Percentiles rank a stretch among this genome's conserved stretches.
Conservation (phyloP, 192 early-diverging fungal species). For the Coemansia sp. region DNA sequence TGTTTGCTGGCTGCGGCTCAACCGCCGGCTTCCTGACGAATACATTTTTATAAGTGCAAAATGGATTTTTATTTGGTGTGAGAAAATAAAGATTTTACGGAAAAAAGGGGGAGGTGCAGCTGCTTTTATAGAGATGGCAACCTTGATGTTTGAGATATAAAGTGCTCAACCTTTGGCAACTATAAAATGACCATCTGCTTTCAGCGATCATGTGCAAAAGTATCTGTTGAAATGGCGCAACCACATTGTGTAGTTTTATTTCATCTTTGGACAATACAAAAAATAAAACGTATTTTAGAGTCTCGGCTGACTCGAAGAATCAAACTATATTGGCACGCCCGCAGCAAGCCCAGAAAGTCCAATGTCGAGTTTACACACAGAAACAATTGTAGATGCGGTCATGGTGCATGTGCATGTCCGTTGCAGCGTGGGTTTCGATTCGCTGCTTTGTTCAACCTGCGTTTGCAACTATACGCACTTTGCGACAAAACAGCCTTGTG, state of each 20-base stretch:
- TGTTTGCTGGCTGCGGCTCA: conserved; percentile 10
- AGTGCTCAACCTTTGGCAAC: neutral
- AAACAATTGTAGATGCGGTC: neutral
- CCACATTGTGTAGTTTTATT: neutral
- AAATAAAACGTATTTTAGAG: neutral
- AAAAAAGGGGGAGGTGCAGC: neutral
- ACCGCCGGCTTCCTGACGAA: conserved; percentile 8
- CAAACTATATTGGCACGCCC: neutral
- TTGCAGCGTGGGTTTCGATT: too few relatives aligned
- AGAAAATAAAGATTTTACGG: neutral
- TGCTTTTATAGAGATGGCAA: neutral
- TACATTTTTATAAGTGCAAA: neutral
- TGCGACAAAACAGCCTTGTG: too few relatives aligned
- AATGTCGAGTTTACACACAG: neutral
- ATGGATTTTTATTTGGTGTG: neutral
- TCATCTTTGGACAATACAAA: neutral
- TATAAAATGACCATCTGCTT: neutral
- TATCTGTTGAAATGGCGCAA: neutral
- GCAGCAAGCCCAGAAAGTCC: neutral
- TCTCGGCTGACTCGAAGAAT: neutral
- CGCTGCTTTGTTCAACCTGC: too few relatives aligned
- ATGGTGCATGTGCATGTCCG: neutral
- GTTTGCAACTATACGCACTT: too few relatives aligned
- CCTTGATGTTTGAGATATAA: too few relatives aligned
- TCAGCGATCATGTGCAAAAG: neutral